Evolutionary conservation across 2,329 filamentous ascomycete genomes (phyloP).

Genomic region (Penicillium expansum): DNA sequence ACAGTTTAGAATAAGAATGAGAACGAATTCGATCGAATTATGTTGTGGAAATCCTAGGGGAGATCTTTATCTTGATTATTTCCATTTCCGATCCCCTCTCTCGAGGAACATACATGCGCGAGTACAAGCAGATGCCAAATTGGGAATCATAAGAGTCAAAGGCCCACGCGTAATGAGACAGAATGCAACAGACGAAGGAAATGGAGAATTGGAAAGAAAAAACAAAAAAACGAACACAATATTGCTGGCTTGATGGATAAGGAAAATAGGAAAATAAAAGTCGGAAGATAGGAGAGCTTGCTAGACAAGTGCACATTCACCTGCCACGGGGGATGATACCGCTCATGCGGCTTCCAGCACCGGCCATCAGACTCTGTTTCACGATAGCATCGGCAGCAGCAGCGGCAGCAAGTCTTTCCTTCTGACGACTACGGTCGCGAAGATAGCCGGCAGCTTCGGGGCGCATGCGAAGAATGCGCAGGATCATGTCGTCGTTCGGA

Average conservation of each 20-base stretch:
- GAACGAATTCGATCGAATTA: neutral
- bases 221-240: neutral
- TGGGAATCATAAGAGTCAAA: constrained; percentile 15
- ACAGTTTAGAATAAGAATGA: neutral
- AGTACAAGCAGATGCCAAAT: constrained; percentile 10
- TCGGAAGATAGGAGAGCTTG: constrained; percentile 1
- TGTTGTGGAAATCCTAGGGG: neutral
- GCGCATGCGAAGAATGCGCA: constrained; percentile 90
- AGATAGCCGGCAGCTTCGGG: constrained; percentile 85
- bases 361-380: constrained; percentile 75
- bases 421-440: constrained; percentile 85
- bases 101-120: neutral
- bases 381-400: constrained; percentile 94
- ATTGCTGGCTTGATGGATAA: constrained; percentile 1
- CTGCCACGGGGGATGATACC: constrained; percentile 38
- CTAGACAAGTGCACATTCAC: constrained; percentile 16
- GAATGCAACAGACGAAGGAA: constrained; percentile 3
- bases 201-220: neutral
- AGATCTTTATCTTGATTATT: neutral
- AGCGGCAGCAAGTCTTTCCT: constrained; percentile 85
- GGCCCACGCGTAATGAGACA: constrained; percentile 1
- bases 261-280: neutral
- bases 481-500: constrained; percentile 96
- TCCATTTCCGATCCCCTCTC: neutral
- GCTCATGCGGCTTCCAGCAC: constrained; percentile 53